A percentile compares a stretch with the other conserved stretches of the same genome.
These are phyloP conservation scores for Solanum raphanifolium DNA, from an alignment of 257 asterid species.

Conservation along the genomic window DNA sequence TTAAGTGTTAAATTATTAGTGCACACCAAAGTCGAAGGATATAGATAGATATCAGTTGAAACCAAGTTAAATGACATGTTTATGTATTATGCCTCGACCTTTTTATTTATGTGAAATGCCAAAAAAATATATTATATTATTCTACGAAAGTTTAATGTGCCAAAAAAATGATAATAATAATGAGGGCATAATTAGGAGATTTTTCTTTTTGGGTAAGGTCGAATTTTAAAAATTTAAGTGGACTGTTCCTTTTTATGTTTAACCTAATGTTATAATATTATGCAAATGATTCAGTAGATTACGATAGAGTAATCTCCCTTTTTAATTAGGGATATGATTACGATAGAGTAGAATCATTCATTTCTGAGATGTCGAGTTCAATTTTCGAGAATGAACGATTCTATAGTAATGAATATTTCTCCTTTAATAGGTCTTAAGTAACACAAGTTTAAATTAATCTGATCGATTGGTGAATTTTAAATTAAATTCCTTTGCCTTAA, in stretches of 20 bases:
- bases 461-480: background rate
- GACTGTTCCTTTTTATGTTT: background rate
- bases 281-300: background rate
- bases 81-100: no score
- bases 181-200: background rate
- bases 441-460: background rate
- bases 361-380: background rate
- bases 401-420: no score
- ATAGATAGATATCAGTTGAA: no score
- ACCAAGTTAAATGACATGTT: background rate
- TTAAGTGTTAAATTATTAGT: no score
- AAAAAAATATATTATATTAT: background rate
- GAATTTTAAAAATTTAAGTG: background rate
- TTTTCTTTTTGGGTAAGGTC: background rate
- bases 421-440: background rate
- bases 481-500: background rate
- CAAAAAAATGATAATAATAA: background rate
- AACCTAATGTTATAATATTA: background rate
- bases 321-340: background rate
- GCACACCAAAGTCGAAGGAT: no score
- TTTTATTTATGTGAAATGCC: background rate
- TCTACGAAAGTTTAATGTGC: background rate
- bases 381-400: no score
- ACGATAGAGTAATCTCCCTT: no score
- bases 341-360: background rate